Percentiles rank a stretch among this genome's conserved stretches.
Evolutionary conservation across 2,329 filamentous ascomycete species (phyloP).

Genomic region (Aspergillus pseudoviridinutans): DNA sequence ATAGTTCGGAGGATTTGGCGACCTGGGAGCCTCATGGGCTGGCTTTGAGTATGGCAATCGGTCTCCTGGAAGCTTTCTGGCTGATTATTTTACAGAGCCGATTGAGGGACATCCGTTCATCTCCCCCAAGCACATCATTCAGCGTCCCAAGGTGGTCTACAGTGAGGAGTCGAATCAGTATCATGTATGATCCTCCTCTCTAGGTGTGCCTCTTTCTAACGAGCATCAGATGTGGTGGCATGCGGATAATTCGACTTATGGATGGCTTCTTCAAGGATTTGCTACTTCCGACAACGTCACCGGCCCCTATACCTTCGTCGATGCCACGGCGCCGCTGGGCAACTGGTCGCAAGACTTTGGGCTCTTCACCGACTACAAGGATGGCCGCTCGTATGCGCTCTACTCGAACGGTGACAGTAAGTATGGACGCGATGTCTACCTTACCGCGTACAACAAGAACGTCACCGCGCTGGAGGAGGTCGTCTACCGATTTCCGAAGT

Average conservation of each 20-base stretch:
- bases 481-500: slow-evolving; percentile 56
- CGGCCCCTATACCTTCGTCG: slow-evolving; percentile 54
- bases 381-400: slow-evolving; percentile 53
- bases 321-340: slow-evolving; percentile 53
- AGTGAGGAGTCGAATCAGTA: slow-evolving; percentile 53
- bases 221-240: slow-evolving; percentile 55
- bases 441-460: slow-evolving; percentile 52
- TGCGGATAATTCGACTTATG: slow-evolving; percentile 56
- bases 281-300: slow-evolving; percentile 51
- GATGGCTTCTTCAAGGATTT: slow-evolving; percentile 54
- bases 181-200: slow-evolving; percentile 41
- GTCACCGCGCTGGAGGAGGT: slow-evolving; percentile 51
- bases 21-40: slow-evolving; percentile 58
- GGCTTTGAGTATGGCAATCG: slow-evolving; percentile 46
- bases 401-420: slow-evolving; percentile 57
- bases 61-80: neutral
- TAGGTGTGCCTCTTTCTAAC: neutral
- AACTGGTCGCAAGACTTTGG: slow-evolving; percentile 64
- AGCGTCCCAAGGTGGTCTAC: slow-evolving; percentile 60
- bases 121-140: slow-evolving; percentile 55
- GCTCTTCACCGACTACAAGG: slow-evolving; percentile 57
- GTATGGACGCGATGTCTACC: slow-evolving; percentile 55
- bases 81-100: slow-evolving; percentile 35
- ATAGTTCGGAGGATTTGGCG: slow-evolving; percentile 58
- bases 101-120: slow-evolving; percentile 54